Base-by-base conservation (phyloP, 192 early-diverging fungal genomes). In the Backusella morwellensis region DNA sequence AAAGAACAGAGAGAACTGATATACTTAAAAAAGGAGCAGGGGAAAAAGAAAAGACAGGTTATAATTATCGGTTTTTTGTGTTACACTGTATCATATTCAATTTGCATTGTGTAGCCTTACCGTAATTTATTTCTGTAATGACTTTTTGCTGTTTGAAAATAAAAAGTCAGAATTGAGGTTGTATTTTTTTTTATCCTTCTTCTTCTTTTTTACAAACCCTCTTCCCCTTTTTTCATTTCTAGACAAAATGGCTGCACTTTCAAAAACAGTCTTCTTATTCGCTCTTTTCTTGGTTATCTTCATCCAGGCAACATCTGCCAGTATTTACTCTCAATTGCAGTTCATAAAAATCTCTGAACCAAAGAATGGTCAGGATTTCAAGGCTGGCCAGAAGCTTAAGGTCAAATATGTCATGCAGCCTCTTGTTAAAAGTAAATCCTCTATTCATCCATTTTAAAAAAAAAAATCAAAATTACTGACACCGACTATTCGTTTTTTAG, bases 391-490 rank as follows among this genome's bases (percentile, higher is more conserved):
- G 34, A 75, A 78, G 42, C 17, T 82, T 11, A 29, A 6, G 0
- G 36, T 82, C 35, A 75, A 82, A 75, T 82, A 82, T 66, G 68
- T 78, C 2, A 82, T 82, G 80, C 80, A 82, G 35, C 80, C 80
- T 68, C 68, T 82, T 14, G 50, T 82, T 34, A 63, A 47, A 41
- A 41, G 80, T 81, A 81, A 81, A 50, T 3, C 42, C 11, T 17
- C 32, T 23, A 42, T 7, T 35, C 29, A 29, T 63, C 3, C 26
- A 32, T 4, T 35, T 47, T 1, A 0, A 40, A 15, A 8, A 29
- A 35, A 35, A 26, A 42, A 21, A 36, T 19, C 23, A 32, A 26
- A n/a, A 21, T n/a, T n/a, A 21, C 32, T 35, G 1, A 14, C 14
- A 35, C 19, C 67, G 19, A 68, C 26, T 34, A 35, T 38, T 35